Base-by-base conservation (phyloP, 2,329 filamentous ascomycete species). In the Aspergillus calidoustus region DNA sequence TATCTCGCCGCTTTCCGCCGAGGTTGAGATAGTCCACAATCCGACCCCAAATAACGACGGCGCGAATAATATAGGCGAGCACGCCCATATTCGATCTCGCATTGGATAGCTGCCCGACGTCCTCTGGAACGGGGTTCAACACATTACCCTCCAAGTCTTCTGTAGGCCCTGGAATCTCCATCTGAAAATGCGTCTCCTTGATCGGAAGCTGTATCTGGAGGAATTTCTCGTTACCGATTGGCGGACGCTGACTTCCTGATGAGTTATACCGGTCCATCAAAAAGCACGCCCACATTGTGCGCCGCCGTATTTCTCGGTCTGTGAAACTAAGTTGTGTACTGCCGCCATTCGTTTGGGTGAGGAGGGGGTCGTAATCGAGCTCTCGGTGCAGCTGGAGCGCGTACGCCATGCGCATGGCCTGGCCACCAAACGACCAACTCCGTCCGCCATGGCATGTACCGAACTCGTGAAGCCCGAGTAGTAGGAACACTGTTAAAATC, bases 281-380 rank as follows among this genome's bases (percentile, higher is more conserved):
- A 72, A 97, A 97, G 74, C 94, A 98, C 13, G 93, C 91, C 95
- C 95, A 99, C 94, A 99, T 98, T 2, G 93, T 95, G 60, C 95
- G 87, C 68, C 95, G 84, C 63, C 95, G 86, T 57, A 98, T 97
- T 75, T 99, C 95, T 30, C 92, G 89, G 75, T 98, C 95, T 17
- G 93, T 92, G 68, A 95, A 95, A 73, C 92, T 97, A 56, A 95
- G 84, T 64, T 90, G 87, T 2, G 84, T 83, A 13, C 85, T 82
- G 43, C 81, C 80, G 19, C 71, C 74, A 22, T 84, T 83, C 46
- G 86, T 85, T n/a, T 84, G 81, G n/a, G 84, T 85, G n/a, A 74
- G 52, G 41, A 87, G 78, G 0, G 91, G 91, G 68, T 96, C 92
- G 71, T 91, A 87, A 65, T 96, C 92, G 30, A 97, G 84, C 74